Evolutionary conservation across 306 rosid genomes (phyloP).

Genomic region (Betula pendula): DNA sequence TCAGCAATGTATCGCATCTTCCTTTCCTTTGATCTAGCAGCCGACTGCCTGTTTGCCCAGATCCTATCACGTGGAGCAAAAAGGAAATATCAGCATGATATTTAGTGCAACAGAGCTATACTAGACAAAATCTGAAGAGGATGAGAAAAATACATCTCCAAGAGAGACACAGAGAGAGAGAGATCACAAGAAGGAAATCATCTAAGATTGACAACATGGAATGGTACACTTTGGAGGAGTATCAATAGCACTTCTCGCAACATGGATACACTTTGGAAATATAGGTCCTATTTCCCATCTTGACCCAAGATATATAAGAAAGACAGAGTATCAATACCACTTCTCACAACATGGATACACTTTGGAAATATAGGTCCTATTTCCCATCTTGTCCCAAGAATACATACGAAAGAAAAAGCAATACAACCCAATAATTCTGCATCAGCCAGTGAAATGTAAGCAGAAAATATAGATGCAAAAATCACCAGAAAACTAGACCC

Average conservation of each 20-base stretch:
- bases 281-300: not conserved
- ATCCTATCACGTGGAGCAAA: conserved; percentile 55
- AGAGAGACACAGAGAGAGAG: not conserved
- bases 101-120: conserved; percentile 11
- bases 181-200: not conserved
- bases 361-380: not conserved
- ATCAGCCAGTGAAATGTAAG: not conserved
- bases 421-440: not conserved
- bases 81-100: conserved; percentile 26
- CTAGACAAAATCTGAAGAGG: too few relatives aligned
- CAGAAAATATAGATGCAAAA: not conserved
- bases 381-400: not conserved
- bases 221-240: not conserved
- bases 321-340: not conserved
- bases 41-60: conserved; percentile 99
- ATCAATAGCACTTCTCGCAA: not conserved
- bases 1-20: conserved; percentile 95
- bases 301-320: not conserved
- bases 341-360: not conserved
- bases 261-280: too few relatives aligned
- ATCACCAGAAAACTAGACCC: not conserved
- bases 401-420: conserved; percentile 1
- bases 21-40: conserved; percentile 97
- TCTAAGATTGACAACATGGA: not conserved
- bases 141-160: not conserved